Evolutionary conservation across 1,284 basidiomycete species (phyloP).

Genomic region (Erythrobasidium hasegawianum): DNA sequence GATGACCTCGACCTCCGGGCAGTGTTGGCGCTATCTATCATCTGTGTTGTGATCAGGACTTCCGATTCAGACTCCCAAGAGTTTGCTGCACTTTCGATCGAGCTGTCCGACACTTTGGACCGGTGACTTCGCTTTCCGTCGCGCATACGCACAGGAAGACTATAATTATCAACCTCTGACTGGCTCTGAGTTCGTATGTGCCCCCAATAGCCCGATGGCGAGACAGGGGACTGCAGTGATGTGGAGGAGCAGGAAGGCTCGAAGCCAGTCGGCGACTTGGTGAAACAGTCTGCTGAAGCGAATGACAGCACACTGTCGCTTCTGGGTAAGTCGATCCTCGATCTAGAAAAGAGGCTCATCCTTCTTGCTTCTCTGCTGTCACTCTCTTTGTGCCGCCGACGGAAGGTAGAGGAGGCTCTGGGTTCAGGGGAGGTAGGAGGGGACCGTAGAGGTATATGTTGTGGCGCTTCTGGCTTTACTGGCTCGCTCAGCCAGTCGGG

Average conservation of each 20-base stretch:
- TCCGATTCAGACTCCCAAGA: conserved; percentile 8
- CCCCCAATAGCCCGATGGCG: too few species aligned
- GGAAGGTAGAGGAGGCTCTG: too few species aligned
- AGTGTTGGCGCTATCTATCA: conserved; percentile 9
- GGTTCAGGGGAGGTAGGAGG: too few species aligned
- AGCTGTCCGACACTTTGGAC: conserved; percentile 19
- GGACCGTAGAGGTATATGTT: too few species aligned
- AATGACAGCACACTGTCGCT: conserved; percentile 31
- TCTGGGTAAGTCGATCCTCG: conserved; percentile 4
- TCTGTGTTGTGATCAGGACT: conserved; percentile 20
- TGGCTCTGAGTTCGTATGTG: too few species aligned
- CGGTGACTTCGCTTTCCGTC: conserved; percentile 5
- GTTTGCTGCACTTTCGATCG: conserved; percentile 6
- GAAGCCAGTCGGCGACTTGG: not conserved
- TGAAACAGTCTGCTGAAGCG: conserved; percentile 29
- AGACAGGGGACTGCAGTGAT: too few species aligned
- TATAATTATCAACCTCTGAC: conserved; percentile 4
- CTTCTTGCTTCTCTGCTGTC: not conserved
- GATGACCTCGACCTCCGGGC: not conserved
- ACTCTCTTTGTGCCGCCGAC: too few species aligned
- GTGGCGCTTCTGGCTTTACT: too few species aligned
- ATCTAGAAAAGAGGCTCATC: conserved; percentile 22
- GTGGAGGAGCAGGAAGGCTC: too few species aligned
- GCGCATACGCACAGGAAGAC: conserved; percentile 1
- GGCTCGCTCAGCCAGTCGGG: too few species aligned